phyloP scores from a whole-genome alignment of 768 basidiomycete genomes.

The Cystofilobasidium capitatum region DNA sequence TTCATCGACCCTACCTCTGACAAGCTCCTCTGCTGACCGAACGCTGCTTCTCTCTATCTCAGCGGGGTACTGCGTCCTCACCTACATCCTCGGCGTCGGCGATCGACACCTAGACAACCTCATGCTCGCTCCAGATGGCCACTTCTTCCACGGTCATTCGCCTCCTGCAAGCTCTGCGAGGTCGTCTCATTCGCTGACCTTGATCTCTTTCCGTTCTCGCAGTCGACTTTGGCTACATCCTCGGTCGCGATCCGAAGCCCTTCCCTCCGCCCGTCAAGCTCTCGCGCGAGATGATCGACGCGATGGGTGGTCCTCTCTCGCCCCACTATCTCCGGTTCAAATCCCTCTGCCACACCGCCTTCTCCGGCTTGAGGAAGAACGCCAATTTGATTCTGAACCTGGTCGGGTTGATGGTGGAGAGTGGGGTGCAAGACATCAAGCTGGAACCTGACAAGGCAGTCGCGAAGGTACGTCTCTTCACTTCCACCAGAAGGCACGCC shows the following conservation, averaged over 20 bases:
- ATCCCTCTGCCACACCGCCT: slow-evolving; percentile 93
- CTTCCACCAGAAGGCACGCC: not conserved
- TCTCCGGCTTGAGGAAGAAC: slow-evolving; percentile 88
- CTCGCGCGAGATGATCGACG: slow-evolving; percentile 99
- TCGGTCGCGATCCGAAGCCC: slow-evolving; percentile 93
- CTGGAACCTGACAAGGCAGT: slow-evolving; percentile 48
- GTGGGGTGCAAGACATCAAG: slow-evolving; percentile 95
- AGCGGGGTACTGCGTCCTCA: slow-evolving; percentile 98
- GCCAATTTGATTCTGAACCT: slow-evolving; percentile 94
- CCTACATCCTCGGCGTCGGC: slow-evolving; percentile 90
- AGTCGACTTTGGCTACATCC: slow-evolving; percentile 98
- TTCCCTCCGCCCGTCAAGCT: slow-evolving; percentile 97
- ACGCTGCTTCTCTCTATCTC: not conserved
- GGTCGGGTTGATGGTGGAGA: slow-evolving; percentile 93
- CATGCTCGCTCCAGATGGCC: slow-evolving; percentile 83
- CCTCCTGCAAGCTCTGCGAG: not conserved
- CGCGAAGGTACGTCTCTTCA: slow-evolving; percentile 39
- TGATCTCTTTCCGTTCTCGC: not conserved
- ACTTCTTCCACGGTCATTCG: slow-evolving; percentile 85
- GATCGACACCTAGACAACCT: slow-evolving; percentile 95
- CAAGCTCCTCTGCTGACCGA: slow-evolving; percentile 8
- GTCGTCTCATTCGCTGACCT: not conserved
- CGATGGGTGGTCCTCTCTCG: slow-evolving; percentile 94
- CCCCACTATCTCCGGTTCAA: slow-evolving; percentile 96
- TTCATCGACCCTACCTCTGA: too few relatives aligned